A percentile compares a stretch with the other conserved stretches of the same genome.
phyloP scores from a whole-genome alignment of 1,284 basidiomycete species.

The Tilletia walkeri region DNA sequence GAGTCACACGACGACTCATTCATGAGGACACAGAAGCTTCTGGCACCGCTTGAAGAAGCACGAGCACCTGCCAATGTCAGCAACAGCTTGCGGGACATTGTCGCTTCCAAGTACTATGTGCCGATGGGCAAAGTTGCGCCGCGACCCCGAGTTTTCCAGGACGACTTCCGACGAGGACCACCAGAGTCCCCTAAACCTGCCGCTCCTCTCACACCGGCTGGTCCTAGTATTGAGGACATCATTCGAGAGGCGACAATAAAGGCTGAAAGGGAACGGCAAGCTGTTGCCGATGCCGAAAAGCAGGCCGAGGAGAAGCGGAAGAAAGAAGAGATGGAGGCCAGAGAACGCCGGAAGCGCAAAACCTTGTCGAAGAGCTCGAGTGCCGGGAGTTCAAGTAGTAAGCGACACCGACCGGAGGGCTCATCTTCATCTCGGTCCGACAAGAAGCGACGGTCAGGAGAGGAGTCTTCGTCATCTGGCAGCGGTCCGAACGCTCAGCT shows the following conservation, averaged over 20 bases:
- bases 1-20: slow-evolving; percentile 52
- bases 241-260: slow-evolving; percentile 51
- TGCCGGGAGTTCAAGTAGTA: slow-evolving; percentile 20
- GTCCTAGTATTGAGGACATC: slow-evolving; percentile 49
- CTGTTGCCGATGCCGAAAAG: slow-evolving; percentile 26
- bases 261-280: slow-evolving; percentile 32
- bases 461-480: slow-evolving; percentile 13
- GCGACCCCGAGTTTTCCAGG: slow-evolving; percentile 19
- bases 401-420: slow-evolving; percentile 11
- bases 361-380: slow-evolving; percentile 19
- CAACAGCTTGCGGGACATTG: neutral
- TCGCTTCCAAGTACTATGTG: slow-evolving; percentile 10
- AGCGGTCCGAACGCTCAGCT: slow-evolving; percentile 21
- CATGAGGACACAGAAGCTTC: neutral
- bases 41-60: neutral
- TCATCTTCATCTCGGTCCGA: slow-evolving; percentile 5
- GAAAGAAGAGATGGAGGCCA: slow-evolving; percentile 30
- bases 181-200: slow-evolving; percentile 23
- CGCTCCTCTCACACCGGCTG: slow-evolving; percentile 21
- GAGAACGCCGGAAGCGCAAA: slow-evolving; percentile 12
- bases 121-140: neutral
- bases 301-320: slow-evolving; percentile 18
- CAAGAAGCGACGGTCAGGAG: neutral
- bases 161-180: slow-evolving; percentile 2
- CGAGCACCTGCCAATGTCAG: neutral